Base-by-base conservation (phyloP, 23 red algal species). In the Gracilaria caudata region DNA sequence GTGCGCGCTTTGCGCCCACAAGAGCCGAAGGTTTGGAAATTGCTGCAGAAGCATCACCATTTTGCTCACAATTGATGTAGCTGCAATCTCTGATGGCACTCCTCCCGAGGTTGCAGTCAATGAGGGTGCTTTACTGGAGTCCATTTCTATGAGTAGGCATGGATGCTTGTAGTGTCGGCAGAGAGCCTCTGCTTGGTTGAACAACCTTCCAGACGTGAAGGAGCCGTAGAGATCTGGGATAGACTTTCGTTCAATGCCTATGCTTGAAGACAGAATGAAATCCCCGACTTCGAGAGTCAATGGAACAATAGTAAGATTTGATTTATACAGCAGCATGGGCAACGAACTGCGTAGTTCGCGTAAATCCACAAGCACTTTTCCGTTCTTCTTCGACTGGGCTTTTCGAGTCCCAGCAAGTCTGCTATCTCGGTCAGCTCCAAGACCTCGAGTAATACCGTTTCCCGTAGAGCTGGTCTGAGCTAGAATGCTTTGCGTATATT, bases 171-270 rank as follows among this genome's bases (percentile, higher is more conserved):
- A 99, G 33, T 93, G 71, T 60, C 84, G 93, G 43, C 85, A 92
- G 20, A 99, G 72, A 7, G 91, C 88, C 66, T 95, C 90, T 29
- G 88, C 93, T 68, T 99, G 97, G 25, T 84, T 86, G 43, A 94
- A 95, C 25, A 99, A 60, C 8, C 97, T 81, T 20, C 97, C 97
- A 61, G 93, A 91, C 37, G 36, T 57, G 44, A 99, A 88, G 11
- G 97, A 99, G 13, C 80, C 81, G 24, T 72, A 81, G 34, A 99
- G 77, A 65, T 99, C 97, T 56, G 88, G 63, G 12, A 95, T 71
- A 6, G 86, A 92, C 65, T 99, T 99, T 64, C 97, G 93, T 83
- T 99, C 97, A 55, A 99, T 91, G 32, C 78, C 87, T 66, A 99
- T 90, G 24, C 81, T 79, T 77, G 80, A 89, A 30, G 88, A 92